Evolutionary conservation across 1,139 yeast genomes (phyloP), one percentile per base, ranked within the genome.

Genomic region (Pichia inconspicua): DNA sequence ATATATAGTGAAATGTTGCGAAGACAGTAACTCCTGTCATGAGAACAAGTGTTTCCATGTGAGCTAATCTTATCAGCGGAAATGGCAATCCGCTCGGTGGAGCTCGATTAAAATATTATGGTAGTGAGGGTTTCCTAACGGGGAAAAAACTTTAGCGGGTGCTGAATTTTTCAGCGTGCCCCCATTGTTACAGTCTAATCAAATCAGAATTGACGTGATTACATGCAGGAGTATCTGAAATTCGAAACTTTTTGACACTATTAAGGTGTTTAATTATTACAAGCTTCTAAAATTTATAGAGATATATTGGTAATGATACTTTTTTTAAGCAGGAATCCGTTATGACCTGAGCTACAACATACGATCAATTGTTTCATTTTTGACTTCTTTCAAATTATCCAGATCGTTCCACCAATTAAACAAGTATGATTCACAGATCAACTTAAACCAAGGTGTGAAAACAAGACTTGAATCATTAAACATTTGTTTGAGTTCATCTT

Each of bases 391-490:
- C 55, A 81, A 71, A 53, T 75, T 69, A 60, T 79, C 82, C 56
- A 90, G 71, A 54, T 79, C 75, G 44, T 74, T 75, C 99, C 99
- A 92, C 99, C 99, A 92, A 56, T 85, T 75, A 71, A 86, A 92
- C 62, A 92, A 73, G 63, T 87, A 87, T 45, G 86, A 80, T 62
- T 92, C 89, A 66, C 98, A 94, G 58, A 92, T 92, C 57, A 92
- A 78, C 68, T 88, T 89, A 73, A 92, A 92, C 99, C 99, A 92
- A 11, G 98, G 98, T 6, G 99, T 92, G 67, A 92, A 94, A 19
- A 78, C 75, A 55, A 84, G 72, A 4, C 60, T 52, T 15, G 60
- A 54, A 62, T 89, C 88, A 34, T 74, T 61, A 65, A 92, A 87
- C 97, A 94, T 87, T 15, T 65, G 71, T 61, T 80, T 77, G 58